Percentiles rank a stretch among this genome's conserved stretches.
phyloP scores from a whole-genome alignment of 2,329 filamentous ascomycete genomes.

The Diaporthe caulivora region DNA sequence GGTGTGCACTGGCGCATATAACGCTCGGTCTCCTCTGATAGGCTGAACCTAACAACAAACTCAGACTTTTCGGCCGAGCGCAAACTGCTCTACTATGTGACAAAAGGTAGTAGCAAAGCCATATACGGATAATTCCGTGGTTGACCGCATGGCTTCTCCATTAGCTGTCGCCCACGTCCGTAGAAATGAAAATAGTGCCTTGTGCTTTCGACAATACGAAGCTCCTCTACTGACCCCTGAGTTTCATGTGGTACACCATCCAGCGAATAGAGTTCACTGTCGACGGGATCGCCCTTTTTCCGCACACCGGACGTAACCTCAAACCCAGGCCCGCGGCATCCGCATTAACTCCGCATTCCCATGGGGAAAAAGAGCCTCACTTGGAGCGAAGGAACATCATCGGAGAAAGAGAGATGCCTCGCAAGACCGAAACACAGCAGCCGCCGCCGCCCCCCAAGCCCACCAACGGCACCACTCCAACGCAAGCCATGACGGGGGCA shows the following conservation, averaged over 20 bases:
- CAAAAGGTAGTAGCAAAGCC: background rate
- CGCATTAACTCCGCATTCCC: slow-evolving; percentile 5
- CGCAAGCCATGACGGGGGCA: background rate
- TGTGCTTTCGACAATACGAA: background rate
- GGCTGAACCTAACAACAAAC: background rate
- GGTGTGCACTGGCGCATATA: too few relatives aligned
- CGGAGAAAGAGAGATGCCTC: background rate
- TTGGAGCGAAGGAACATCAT: background rate
- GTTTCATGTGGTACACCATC: background rate
- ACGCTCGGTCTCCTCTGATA: background rate
- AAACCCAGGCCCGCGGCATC: background rate
- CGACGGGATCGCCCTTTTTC: background rate
- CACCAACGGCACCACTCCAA: background rate
- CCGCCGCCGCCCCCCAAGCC: background rate
- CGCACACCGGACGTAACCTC: slow-evolving; percentile 14
- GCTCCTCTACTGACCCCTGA: background rate
- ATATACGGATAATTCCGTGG: background rate
- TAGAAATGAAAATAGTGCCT: background rate
- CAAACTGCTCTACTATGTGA: background rate
- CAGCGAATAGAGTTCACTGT: background rate
- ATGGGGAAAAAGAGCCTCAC: too few relatives aligned
- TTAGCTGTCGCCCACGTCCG: background rate
- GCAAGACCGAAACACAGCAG: background rate
- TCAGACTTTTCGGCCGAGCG: background rate
- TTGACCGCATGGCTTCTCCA: background rate